phyloP scores from a whole-genome alignment of 345 rosid genomes.

The Syzygium grande region DNA sequence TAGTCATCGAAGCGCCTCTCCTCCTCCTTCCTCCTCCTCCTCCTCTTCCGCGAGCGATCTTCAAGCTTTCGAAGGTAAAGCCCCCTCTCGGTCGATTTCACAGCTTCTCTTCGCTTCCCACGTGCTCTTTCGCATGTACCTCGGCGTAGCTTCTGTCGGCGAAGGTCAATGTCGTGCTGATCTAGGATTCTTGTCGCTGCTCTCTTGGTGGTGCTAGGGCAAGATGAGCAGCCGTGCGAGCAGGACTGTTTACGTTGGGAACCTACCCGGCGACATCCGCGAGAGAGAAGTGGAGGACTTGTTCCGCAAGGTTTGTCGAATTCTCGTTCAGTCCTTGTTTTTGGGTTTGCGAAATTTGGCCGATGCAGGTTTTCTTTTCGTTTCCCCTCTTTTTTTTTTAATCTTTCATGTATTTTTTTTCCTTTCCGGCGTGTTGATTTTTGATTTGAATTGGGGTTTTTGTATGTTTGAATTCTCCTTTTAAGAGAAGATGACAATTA shows the following conservation, averaged over 20 bases:
- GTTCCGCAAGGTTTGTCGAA: constrained; percentile 68
- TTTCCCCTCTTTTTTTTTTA: neutral
- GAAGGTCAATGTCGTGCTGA: neutral
- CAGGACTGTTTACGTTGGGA: constrained; percentile 90
- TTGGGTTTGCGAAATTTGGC: neutral
- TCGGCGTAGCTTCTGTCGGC: neutral
- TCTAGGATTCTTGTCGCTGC: neutral
- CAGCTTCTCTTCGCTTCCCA: neutral
- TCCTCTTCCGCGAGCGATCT: neutral
- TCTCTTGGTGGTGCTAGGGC: constrained; percentile 1
- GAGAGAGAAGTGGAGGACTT: constrained; percentile 96
- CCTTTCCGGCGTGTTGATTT: neutral
- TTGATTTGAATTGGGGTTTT: neutral
- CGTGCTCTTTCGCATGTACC: neutral
- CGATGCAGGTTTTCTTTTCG: neutral
- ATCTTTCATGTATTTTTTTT: neutral
- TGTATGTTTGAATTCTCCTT: neutral
- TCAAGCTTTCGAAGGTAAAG: constrained; percentile 2
- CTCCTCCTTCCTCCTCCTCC: neutral
- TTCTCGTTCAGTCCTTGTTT: neutral
- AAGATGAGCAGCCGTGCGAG: constrained; percentile 82
- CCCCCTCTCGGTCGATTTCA: neutral
- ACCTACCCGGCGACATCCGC: constrained; percentile 95
- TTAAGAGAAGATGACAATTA: neutral
- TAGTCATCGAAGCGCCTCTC: neutral